These are phyloP conservation scores for Phialemoniopsis sp. DNA, from an alignment of 2,329 filamentous ascomycete species.

Conservation along the genomic window DNA sequence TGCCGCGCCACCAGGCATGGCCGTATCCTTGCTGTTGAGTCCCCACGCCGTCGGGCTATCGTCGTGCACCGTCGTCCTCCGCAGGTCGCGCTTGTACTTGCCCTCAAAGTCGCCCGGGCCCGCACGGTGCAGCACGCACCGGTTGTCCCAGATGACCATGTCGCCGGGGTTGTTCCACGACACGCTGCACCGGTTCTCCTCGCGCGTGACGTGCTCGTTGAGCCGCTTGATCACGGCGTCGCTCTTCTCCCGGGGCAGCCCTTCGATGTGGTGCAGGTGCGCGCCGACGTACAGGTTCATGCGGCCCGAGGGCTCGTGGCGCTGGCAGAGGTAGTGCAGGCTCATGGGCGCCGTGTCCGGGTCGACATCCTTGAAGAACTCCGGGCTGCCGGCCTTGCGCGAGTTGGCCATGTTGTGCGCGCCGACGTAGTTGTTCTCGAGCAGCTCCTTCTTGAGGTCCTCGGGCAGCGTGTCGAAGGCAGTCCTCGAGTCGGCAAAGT, in stretches of 20 bases:
- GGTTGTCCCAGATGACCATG: conserved; percentile 57
- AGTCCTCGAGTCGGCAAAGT: conserved; percentile 47
- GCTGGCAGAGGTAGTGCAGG: too few relatives aligned
- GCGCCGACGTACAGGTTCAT: too few relatives aligned
- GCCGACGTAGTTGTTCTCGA: conserved; percentile 36
- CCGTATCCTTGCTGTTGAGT: conserved; percentile 18
- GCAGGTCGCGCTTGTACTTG: conserved; percentile 45
- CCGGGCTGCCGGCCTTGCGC: conserved; percentile 45
- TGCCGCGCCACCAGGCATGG: conserved; percentile 12
- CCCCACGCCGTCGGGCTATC: conserved; percentile 30
- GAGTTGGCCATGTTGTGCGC: conserved; percentile 48
- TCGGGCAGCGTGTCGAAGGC: conserved; percentile 42
- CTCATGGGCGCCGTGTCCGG: neutral
- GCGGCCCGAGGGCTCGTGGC: too few relatives aligned
- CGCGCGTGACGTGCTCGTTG: conserved; percentile 41
- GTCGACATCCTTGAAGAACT: conserved; percentile 37
- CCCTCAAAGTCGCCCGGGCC: conserved; percentile 42
- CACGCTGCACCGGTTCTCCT: conserved; percentile 39
- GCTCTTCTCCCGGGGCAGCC: conserved; percentile 26
- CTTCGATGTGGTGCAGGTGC: conserved; percentile 40
- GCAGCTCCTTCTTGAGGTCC: conserved; percentile 24
- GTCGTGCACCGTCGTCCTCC: conserved; percentile 52
- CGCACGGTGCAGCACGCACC: conserved; percentile 49
- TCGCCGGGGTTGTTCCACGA: conserved; percentile 45
- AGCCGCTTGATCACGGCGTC: conserved; percentile 31